These are phyloP conservation scores for Stachybotrys chlorohalonatus DNA, from an alignment of 2,329 filamentous ascomycete genomes.

Conservation along the genomic window DNA sequence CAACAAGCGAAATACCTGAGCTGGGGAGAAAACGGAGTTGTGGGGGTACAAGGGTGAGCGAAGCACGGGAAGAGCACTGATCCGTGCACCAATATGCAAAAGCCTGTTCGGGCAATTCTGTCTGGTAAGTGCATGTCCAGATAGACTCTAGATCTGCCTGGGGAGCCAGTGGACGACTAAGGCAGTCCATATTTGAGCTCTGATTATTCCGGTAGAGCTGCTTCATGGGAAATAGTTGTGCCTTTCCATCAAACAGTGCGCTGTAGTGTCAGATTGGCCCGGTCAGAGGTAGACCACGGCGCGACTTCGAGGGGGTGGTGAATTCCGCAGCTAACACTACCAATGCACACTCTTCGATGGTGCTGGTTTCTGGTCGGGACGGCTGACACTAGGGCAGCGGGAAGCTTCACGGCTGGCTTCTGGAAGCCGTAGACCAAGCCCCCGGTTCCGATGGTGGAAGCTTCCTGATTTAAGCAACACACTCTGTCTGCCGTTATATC, in stretches of 20 bases:
- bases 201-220: too few relatives aligned
- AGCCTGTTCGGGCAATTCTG: not conserved
- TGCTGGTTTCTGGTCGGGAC: not conserved
- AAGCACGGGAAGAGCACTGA: not conserved
- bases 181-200: too few relatives aligned
- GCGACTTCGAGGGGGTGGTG: not conserved
- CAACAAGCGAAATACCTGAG: not conserved
- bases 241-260: too few relatives aligned
- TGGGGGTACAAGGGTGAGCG: not conserved
- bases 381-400: not conserved
- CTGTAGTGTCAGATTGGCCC: too few relatives aligned
- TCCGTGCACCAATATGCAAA: not conserved
- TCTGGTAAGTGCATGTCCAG: not conserved
- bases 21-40: not conserved
- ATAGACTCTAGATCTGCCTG: too few relatives aligned
- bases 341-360: not conserved
- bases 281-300: too few relatives aligned
- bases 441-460: slow-evolving; percentile 2
- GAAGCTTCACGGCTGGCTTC: not conserved
- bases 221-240: too few relatives aligned
- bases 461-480: not conserved
- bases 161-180: too few relatives aligned
- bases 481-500: too few relatives aligned
- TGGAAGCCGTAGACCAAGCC: not conserved
- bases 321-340: not conserved